Evolutionary conservation across 2,329 filamentous ascomycete genomes (phyloP), one percentile per base, ranked within the genome.

Genomic region (Diaporthe sp.): DNA sequence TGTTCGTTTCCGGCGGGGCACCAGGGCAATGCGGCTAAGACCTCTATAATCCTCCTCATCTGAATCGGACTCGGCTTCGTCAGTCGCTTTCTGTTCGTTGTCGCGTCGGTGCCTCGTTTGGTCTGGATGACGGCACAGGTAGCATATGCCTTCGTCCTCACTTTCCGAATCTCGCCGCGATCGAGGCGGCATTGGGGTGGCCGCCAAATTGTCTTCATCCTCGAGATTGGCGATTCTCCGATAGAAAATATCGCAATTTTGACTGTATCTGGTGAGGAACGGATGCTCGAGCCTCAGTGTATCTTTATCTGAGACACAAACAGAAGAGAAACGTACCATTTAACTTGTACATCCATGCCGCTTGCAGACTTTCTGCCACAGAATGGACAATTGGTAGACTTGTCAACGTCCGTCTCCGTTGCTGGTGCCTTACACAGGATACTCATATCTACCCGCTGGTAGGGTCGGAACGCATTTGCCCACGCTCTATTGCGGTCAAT

Each of bases 391-490:
- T 28, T 67, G 64, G 19, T 38, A 3, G 15, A 30, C 33, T 52
- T 52, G 22, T 52, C 64, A 25, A 9, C 8, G 15, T 67, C 30
- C 12, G 1, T 35, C 10, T 33, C 64, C 22, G 10, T 25, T 13
- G 15, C 47, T n/a, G 45, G 3, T 52, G 22, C 64, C 45, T 17
- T 25, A 13, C 45, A 52, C 22, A 67, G 8, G 10, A 67, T 47
- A 35, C 64, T 67, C 64, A 67, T 67, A 22, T 38, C 30, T 33
- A 67, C 15, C 30, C 45, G 30, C 22, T 67, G 64, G 45, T 10
- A 2, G 19, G 30, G 45, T 25, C 30, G 30, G n/a, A 52, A 67
- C 10, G 47, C 30, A 22, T 19, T 50, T 52, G 3, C 64, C 64
- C 64, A 67, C 0, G 22, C 13, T n/a, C 7, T 58, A 10, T 19